Base-by-base conservation (phyloP, 352 stramenopile species). In the Pythium biforme region DNA sequence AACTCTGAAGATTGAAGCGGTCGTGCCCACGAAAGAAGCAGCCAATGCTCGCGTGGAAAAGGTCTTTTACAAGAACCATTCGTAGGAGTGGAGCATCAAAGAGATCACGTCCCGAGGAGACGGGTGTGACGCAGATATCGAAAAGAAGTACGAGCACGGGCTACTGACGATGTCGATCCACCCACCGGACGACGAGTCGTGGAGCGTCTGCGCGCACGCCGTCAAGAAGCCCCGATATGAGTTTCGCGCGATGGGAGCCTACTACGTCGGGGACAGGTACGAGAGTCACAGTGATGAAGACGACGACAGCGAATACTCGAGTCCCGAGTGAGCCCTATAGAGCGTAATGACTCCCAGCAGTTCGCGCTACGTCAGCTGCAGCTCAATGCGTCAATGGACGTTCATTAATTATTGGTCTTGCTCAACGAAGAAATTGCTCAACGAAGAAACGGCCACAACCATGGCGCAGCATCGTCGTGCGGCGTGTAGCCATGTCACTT, bases 11-110 rank as follows among this genome's bases (percentile, higher is more conserved):
- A 20, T 63, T 45, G 22, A 55, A 12, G 34, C 29, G 0, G 34
- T 55, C 1, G 10, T 41, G 31, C 25, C 31, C 10, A 55, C 56
- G 14, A 55, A 48, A 23, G 20, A 63, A 37, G 46, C n/a, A 25
- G 56, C 56, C 6, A 26, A 53, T 27, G 22, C 22, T 17, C 33
- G 31, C 2, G 56, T 63, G 15, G 19, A 29, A 10, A 1, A 55
- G 5, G 37, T 63, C 12, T 63, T 63, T 23, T 15, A 49, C 17
- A 25, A 46, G 11, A 48, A 63, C 14, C 43, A 63, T 23, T 49
- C 56, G 33, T 63, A 61, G 19, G 54, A 53, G 31, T 31, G 10
- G n/a, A 61, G 26, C n/a, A 52, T 61, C 40, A 15, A 37, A 4
- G 26, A 61, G 20, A n/a, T 61, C 26, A 55, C 48, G 20, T 45